Conservation (phyloP, 805 yeast species). For the Candida sphagnicola region DNA sequence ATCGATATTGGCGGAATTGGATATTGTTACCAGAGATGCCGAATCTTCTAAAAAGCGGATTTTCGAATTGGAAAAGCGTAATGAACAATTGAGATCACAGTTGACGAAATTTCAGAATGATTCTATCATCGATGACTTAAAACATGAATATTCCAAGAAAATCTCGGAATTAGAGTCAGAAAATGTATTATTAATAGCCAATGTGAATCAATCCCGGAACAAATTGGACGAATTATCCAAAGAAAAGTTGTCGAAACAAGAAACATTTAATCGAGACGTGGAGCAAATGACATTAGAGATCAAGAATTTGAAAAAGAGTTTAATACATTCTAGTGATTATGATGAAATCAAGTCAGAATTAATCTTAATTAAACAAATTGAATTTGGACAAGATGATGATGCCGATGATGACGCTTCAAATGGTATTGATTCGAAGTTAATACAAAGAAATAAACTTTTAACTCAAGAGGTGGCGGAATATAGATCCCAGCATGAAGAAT, state of each 20-base stretch:
- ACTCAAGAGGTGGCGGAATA: constrained; percentile 64
- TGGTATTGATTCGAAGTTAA: constrained; percentile 54
- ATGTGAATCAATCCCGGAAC: constrained; percentile 48
- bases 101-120: constrained; percentile 53
- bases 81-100: constrained; percentile 67
- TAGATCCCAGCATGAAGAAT: constrained; percentile 54
- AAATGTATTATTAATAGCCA: constrained; percentile 58
- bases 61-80: constrained; percentile 70
- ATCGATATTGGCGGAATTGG: constrained; percentile 49
- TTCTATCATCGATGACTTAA: constrained; percentile 35
- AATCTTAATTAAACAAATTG: constrained; percentile 65
- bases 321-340: constrained; percentile 60
- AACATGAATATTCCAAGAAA: constrained; percentile 41
- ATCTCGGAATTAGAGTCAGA: constrained; percentile 62
- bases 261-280: constrained; percentile 42
- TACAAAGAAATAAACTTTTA: constrained; percentile 68
- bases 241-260: constrained; percentile 29
- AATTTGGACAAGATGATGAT: constrained; percentile 54
- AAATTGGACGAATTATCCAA: constrained; percentile 17
- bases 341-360: constrained; percentile 78
- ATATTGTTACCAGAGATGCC: constrained; percentile 68
- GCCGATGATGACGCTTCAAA: constrained; percentile 20
- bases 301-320: constrained; percentile 43
- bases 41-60: constrained; percentile 67
- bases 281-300: constrained; percentile 48